These are phyloP conservation scores for Tillandsia fasciculata DNA, from an alignment of 176 grass and related monocot species.

Conservation along the genomic window DNA sequence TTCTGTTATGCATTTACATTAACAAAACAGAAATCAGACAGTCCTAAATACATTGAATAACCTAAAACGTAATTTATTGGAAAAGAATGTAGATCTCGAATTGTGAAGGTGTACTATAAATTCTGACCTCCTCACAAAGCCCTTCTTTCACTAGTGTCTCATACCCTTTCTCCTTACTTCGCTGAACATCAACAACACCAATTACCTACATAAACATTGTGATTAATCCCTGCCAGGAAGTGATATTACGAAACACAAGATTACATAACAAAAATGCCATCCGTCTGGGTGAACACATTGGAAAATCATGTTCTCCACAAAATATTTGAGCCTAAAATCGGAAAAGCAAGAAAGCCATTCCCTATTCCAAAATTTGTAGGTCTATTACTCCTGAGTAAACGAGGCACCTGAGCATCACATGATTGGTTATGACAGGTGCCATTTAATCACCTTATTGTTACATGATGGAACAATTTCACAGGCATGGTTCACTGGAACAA, in stretches of 20 bases:
- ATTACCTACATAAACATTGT: constrained; percentile 40
- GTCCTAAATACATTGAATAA: neutral
- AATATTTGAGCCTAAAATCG: no score
- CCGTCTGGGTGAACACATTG: neutral
- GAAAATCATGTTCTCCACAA: no score
- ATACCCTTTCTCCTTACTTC: constrained; percentile 81
- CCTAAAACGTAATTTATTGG: neutral
- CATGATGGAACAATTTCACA: no score
- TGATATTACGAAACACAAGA: neutral
- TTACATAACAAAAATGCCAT: neutral
- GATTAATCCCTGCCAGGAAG: neutral
- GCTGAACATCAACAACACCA: constrained; percentile 84
- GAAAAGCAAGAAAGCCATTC: no score
- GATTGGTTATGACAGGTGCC: no score
- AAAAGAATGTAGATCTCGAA: neutral
- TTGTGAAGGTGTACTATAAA: constrained; percentile 18
- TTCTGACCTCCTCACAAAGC: constrained; percentile 78
- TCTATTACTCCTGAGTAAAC: no score
- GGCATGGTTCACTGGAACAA: no score
- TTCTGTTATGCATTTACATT: no score
- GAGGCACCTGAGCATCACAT: no score
- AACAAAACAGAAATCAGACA: no score
- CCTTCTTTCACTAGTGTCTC: constrained; percentile 93
- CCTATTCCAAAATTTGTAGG: no score
- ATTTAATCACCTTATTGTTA: no score